These are phyloP conservation scores for Albugo candida DNA, from an alignment of 352 stramenopile species.

Conservation along the genomic window DNA sequence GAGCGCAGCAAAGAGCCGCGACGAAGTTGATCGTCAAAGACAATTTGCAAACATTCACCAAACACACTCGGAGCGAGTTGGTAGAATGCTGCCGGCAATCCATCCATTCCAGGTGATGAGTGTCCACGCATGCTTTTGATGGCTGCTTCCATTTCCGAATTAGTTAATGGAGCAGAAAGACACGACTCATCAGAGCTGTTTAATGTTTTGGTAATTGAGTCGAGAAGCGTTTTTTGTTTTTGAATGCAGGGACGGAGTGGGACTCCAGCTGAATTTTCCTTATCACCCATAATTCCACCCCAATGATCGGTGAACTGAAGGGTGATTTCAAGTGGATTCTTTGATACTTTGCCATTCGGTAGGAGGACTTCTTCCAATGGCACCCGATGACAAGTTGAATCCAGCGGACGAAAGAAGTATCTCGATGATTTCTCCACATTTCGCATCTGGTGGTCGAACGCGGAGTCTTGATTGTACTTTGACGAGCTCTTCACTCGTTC, in stretches of 20 bases:
- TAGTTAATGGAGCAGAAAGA: not conserved
- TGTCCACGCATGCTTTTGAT: not conserved
- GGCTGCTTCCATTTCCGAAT: not conserved
- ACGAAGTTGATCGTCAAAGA: conserved; percentile 8
- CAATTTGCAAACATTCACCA: conserved; percentile 7
- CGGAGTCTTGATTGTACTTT: too few species aligned
- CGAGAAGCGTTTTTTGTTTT: not conserved
- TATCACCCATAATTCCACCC: too few species aligned
- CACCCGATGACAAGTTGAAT: too few species aligned
- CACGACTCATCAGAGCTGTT: not conserved
- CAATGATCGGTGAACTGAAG: too few species aligned
- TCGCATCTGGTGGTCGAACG: too few species aligned
- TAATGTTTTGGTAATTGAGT: not conserved
- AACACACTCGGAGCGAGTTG: conserved; percentile 10
- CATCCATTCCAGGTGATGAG: conserved; percentile 1
- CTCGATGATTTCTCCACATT: too few species aligned
- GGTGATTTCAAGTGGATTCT: too few species aligned
- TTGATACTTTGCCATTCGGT: too few species aligned
- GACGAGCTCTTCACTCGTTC: too few species aligned
- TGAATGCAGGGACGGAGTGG: not conserved
- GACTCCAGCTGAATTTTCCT: too few species aligned
- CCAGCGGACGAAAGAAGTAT: too few species aligned
- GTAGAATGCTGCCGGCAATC: conserved; percentile 11
- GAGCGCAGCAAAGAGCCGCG: conserved; percentile 7
- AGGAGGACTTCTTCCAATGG: too few species aligned